A percentile compares a stretch with the other conserved stretches of the same genome.
phyloP scores from a whole-genome alignment of 306 rosid genomes.

The Crotalaria pallida region DNA sequence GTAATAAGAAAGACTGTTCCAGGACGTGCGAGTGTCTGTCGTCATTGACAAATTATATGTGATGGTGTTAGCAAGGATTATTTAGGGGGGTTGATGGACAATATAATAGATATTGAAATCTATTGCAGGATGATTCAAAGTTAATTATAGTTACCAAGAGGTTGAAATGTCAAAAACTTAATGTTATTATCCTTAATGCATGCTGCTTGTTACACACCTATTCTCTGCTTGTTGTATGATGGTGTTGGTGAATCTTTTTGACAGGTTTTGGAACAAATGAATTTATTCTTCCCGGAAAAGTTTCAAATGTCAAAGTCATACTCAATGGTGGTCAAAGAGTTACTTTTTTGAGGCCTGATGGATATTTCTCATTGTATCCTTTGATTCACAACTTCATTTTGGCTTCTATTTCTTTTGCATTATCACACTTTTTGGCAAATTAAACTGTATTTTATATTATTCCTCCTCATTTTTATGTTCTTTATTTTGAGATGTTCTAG shows the following conservation, averaged over 20 bases:
- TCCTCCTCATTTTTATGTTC: neutral
- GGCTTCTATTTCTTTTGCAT: conserved; percentile 2
- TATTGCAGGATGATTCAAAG: neutral
- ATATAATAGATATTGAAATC: neutral
- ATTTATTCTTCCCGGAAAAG: conserved; percentile 58
- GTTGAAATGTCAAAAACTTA: conserved; percentile 11
- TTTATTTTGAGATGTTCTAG: neutral
- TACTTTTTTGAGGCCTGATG: conserved; percentile 88
- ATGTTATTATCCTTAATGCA: neutral
- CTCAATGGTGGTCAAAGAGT: conserved; percentile 93
- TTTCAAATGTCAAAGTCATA: conserved; percentile 78
- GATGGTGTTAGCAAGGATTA: neutral
- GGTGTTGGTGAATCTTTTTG: conserved; percentile 11
- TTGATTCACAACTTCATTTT: neutral
- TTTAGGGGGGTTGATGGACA: neutral
- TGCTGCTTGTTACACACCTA: neutral
- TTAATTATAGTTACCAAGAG: neutral
- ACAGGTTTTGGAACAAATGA: conserved; percentile 65
- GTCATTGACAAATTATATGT: neutral
- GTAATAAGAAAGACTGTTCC: neutral
- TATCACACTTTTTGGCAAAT: conserved; percentile 7
- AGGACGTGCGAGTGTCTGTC: neutral
- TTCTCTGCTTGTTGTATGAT: neutral
- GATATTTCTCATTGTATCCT: conserved; percentile 98
- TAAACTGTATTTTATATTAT: neutral